Percentiles rank a stretch among this genome's conserved stretches.
phyloP scores from a whole-genome alignment of 2,329 filamentous ascomycete genomes.

The Escovopsis sp. region DNA sequence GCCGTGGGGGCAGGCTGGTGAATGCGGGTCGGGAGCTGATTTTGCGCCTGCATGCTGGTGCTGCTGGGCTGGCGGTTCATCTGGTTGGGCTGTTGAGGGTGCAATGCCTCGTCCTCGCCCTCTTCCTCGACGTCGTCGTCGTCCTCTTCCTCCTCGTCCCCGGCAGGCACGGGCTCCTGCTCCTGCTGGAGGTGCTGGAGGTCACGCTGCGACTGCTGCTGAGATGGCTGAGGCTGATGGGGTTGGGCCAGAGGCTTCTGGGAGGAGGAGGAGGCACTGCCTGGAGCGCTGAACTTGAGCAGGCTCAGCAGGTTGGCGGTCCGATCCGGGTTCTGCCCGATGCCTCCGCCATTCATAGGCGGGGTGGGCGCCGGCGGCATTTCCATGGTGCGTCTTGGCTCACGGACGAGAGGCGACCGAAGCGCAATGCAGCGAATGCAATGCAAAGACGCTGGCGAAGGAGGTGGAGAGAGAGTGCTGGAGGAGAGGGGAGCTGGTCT shows the following conservation, averaged over 20 bases:
- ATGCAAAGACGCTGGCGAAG: constrained; percentile 3
- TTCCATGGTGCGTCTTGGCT: constrained; percentile 17
- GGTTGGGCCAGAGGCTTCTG: constrained; percentile 4
- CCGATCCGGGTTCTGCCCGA: constrained; percentile 29
- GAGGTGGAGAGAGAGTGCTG: constrained; percentile 1
- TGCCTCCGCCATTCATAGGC: constrained; percentile 25
- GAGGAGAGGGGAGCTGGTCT: constrained; percentile 1
- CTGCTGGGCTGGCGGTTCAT: constrained; percentile 5
- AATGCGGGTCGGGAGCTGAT: constrained; percentile 25
- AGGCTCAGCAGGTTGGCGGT: constrained; percentile 44
- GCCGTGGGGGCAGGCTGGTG: constrained; percentile 42
- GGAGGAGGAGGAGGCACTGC: constrained; percentile 11
- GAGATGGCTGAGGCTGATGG: constrained; percentile 10
- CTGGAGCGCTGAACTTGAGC: constrained; percentile 41
- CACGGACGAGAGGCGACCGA: constrained; percentile 2
- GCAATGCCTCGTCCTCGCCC: neutral
- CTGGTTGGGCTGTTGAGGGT: constrained; percentile 3
- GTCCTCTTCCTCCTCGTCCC: constrained; percentile 2
- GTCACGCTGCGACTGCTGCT: constrained; percentile 12
- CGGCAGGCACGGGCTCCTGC: neutral
- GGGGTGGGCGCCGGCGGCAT: constrained; percentile 38
- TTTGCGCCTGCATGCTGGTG: constrained; percentile 10
- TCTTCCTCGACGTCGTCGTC: constrained; percentile 1
- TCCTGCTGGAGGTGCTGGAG: constrained; percentile 8
- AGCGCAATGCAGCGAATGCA: constrained; percentile 5